Evolutionary conservation across 192 early-diverging fungal species (phyloP), one percentile per base, ranked within the genome.

Genomic region (Rhizoclosmatium sp.): DNA sequence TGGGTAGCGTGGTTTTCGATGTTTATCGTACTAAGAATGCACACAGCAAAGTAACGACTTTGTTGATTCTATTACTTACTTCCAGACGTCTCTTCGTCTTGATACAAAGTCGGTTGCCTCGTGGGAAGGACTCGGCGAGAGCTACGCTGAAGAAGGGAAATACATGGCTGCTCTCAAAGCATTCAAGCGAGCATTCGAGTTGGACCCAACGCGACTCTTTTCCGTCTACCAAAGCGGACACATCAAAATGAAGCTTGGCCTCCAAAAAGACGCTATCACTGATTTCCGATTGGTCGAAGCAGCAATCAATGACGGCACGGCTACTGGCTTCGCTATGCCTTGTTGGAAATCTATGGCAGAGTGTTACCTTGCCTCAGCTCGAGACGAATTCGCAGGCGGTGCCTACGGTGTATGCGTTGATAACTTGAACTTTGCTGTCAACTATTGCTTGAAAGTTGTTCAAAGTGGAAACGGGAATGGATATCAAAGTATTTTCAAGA

Each of bases 71-170:
- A 84, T 86, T 12, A 75, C 62, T 9, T 65, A 80, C 3, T 96
- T 99, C 76, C 96, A 97, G 84, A 92, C 86, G 45, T 91, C 94
- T 0, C 80, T 99, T 56, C 89, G 94, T n/a, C 85, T 92, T 0
- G 90, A 94, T 72, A 78, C 91, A 39, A 86, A 87, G 2, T 88
- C 94, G 73, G 65, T 85, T 0, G 74, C 64, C 46, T 91, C 86
- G 56, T 89, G 88, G 88, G 80, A 84, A 75, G 82, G 78, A 21
- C 69, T 89, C 4, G 88, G 80, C 3, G 88, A 87, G 58, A 83
- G 83, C 1, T 89, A 89, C 71, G 5, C 54, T 2, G 44, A 40
- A 23, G 84, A 75, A 94, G 96, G 96, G 85, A 96, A 84, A 93
- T 94, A 89, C 79, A 87, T 88, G 45, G 93, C 95, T 4, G 88